Base-by-base conservation (phyloP, 305 asterid genomes). In the Fraxinus floribunda region DNA sequence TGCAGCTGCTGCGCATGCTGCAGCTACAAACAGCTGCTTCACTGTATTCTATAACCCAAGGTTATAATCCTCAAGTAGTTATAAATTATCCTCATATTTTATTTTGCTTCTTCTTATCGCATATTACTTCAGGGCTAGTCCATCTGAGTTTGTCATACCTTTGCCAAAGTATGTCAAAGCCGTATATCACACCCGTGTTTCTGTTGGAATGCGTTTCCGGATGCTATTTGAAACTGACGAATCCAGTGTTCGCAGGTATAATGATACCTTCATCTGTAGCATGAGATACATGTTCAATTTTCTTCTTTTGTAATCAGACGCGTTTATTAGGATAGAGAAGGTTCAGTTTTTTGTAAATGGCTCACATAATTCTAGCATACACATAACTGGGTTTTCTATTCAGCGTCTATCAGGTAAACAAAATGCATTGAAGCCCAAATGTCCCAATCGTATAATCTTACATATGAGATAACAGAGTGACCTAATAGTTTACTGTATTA, bases 1-100 rank as follows among this genome's bases (percentile, higher is more conserved):
- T 64, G 99, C 98, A 80, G 98, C 98, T 6, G 98, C 98, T 82
- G 98, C 98, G 85, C 98, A 95, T 88, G 98, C 98, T 83, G 98
- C 99, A 60, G 95, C 98, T 32, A 95, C 99, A 34, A 94, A 93
- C 85, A 95, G 99, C 90, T 93, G 97, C 89, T 95, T 95, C 90
- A 94, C 97, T 68, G 93, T 95, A 55, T 95, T 95, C 87, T 95
- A 84, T 80, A 95, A 95, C 85, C 99, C 99, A 34, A 92, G 98
- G 98, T 91, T 68, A 76, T 49, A 66, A 78, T 76, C 64, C 64
- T 66, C 32, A 77, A 71, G 35, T 77, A 30, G 82, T 15, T 46
- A 26, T 79, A 64, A 49, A 24, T 52, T 34, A 49, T 30, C 84
- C 76, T 57, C 26, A 71, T 74, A 30, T 41, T 41, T 41, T 18